Evolutionary conservation across 768 basidiomycete genomes (phyloP).

Genomic region (Xanthoconium stramineum): DNA sequence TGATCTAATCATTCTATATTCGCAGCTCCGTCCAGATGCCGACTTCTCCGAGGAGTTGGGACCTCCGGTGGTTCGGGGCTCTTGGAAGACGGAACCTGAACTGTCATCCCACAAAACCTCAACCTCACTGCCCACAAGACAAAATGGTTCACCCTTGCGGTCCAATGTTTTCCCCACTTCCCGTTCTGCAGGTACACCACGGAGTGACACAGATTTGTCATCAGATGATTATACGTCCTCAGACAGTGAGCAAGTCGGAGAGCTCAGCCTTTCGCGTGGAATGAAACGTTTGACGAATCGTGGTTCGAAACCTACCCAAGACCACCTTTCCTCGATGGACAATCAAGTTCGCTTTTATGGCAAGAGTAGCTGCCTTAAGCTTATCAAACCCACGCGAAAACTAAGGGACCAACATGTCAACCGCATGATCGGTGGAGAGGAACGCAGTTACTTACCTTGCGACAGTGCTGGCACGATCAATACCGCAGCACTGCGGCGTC

Average conservation of each 20-base stretch:
- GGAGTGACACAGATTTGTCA: constrained; percentile 28
- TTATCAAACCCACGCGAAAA: constrained; percentile 52
- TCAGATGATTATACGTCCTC: constrained; percentile 30
- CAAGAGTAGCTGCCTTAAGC: constrained; percentile 53
- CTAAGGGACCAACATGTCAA: constrained; percentile 50
- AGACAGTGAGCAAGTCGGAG: constrained; percentile 37
- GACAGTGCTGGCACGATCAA: constrained; percentile 22
- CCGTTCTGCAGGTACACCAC: constrained; percentile 22
- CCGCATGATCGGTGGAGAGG: constrained; percentile 28
- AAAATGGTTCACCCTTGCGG: constrained; percentile 12
- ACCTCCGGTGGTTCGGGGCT: constrained; percentile 56
- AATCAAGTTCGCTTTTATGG: constrained; percentile 58
- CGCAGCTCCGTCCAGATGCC: constrained; percentile 57
- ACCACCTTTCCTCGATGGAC: constrained; percentile 30
- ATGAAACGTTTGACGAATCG: constrained; percentile 37
- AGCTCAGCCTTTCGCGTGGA: constrained; percentile 38
- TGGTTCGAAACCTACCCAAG: constrained; percentile 36
- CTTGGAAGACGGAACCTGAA: constrained; percentile 49
- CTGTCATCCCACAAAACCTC: constrained; percentile 23
- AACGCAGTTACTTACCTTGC: constrained; percentile 12
- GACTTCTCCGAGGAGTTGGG: constrained; percentile 66
- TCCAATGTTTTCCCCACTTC: constrained; percentile 7
- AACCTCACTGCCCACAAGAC: constrained; percentile 15
- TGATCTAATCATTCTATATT: constrained; percentile 10
- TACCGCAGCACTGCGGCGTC: constrained; percentile 34